Evolutionary conservation across 2,329 filamentous ascomycete species (phyloP), one percentile per base, ranked within the genome.

Genomic region (Alternaria triticina): DNA sequence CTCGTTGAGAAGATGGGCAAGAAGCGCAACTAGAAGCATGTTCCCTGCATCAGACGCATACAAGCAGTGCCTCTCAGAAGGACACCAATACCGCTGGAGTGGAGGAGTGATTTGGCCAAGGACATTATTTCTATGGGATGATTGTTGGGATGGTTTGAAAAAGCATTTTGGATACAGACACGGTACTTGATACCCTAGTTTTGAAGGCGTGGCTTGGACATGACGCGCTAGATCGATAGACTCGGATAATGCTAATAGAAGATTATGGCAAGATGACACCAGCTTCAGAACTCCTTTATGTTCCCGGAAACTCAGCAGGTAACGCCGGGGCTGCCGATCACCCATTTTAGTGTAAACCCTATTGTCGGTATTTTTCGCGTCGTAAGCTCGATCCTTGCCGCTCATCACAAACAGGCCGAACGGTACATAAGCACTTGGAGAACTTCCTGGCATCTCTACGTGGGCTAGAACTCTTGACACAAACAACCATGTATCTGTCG

Each of bases 11-110:
- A 68, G 40, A 66, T 68, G 23, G 55, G 67, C 52, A 68, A 68
- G 72, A 79, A 79, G 74, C 67, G 64, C 43, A 71, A 70, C 55
- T 77, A 74, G 49, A 72, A 73, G 45, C 10, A 17, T 28, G 57
- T n/a, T 49, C 50, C 15, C 13, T 36, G 50, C 9, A 47, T 36
- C 36, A 27, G 57, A 20, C 47, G 46, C 23, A 45, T 40, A n/a
- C 28, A 52, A 30, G 23, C 33, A n/a, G 33, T 22, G 22, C 23
- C 15, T 8, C 15, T 27, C 11, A 22, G 40, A 11, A 54, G 36
- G 11, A 44, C 12, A n/a, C 17, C 11, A n/a, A n/a, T 17, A 12
- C 30, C 30, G 28, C 10, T 23, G 30, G 49, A 52, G 15, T 52
- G 49, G 28, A 52, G 49, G 49, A 30, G 49, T 8, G 49, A 22